Evolutionary conservation across 2,329 filamentous ascomycete species (phyloP).

Genomic region (Stemphylium lycopersici): DNA sequence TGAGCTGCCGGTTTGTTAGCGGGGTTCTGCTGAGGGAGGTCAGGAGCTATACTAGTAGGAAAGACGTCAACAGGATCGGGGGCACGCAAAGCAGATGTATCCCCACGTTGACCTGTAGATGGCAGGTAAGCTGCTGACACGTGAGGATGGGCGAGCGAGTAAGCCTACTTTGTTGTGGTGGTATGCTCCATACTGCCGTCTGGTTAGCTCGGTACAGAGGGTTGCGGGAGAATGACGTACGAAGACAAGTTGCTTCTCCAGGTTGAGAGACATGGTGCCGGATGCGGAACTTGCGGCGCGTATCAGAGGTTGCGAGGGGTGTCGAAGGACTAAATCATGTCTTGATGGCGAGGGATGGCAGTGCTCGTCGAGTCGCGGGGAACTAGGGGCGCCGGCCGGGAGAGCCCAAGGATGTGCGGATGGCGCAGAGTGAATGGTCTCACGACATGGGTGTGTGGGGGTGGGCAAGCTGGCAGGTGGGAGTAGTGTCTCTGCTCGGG

Average conservation of each 20-base stretch:
- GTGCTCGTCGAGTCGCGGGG: constrained; percentile 4
- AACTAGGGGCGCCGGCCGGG: constrained; percentile 19
- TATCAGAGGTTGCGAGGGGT: constrained; percentile 32
- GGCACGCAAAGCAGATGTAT: constrained; percentile 85
- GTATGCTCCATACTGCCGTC: constrained; percentile 77
- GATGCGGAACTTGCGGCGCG: constrained; percentile 36
- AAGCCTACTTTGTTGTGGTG: constrained; percentile 71
- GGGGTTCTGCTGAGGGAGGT: neutral
- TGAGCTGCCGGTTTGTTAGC: constrained; percentile 53
- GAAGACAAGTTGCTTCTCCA: constrained; percentile 82
- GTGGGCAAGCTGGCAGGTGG: constrained; percentile 29
- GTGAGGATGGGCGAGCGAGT: constrained; percentile 11
- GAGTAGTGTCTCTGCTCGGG: constrained; percentile 15
- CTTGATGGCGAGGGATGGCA: constrained; percentile 21
- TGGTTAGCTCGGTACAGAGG: constrained; percentile 19
- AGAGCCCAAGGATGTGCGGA: constrained; percentile 23
- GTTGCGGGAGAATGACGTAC: constrained; percentile 59
- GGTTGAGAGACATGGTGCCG: constrained; percentile 65
- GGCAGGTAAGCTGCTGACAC: constrained; percentile 34
- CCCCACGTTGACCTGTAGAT: constrained; percentile 69
- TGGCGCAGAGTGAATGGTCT: constrained; percentile 30
- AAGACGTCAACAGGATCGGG: constrained; percentile 71
- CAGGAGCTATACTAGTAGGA: constrained; percentile 68
- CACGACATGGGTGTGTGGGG: constrained; percentile 36
- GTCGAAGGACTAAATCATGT: constrained; percentile 35